Evolutionary conservation across 176 grass and related monocot genomes (phyloP).

Genomic region (Leersia perrieri): DNA sequence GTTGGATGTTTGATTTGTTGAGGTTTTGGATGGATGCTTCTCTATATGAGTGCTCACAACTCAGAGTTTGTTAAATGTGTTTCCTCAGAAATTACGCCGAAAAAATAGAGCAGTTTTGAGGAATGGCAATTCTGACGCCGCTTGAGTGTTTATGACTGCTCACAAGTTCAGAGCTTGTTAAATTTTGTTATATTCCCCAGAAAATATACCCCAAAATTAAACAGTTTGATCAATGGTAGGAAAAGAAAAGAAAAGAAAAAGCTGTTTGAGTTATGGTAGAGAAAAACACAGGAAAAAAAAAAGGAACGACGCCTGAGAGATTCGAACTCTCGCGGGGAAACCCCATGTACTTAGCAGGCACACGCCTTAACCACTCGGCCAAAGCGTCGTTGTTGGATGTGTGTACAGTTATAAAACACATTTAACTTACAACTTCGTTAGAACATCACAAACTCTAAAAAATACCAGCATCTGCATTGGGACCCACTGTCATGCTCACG

Average conservation of each 20-base stretch:
- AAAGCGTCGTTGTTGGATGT: constrained; percentile 46
- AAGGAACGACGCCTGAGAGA: constrained; percentile 59
- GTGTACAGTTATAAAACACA: no score
- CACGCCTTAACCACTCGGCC: constrained; percentile 99
- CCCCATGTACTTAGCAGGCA: constrained; percentile 99
- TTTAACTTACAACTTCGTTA: no score
- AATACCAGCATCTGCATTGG: no score
- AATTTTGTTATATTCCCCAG: no score
- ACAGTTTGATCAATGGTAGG: not conserved
- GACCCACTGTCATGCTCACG: no score
- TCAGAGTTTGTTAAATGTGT: not conserved
- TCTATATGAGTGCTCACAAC: not conserved
- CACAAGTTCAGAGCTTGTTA: not conserved
- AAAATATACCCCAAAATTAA: no score
- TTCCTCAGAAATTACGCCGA: not conserved
- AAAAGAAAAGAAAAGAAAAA: not conserved
- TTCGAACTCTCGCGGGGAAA: constrained; percentile 88
- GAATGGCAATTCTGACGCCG: no score
- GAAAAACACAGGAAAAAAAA: no score
- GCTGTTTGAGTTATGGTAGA: no score
- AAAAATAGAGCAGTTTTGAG: no score
- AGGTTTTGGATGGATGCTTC: not conserved
- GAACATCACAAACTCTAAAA: no score
- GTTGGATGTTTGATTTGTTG: not conserved
- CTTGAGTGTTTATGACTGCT: not conserved